Percentiles rank a stretch among this genome's conserved stretches.
These are phyloP conservation scores for Lentinula boryana DNA, from an alignment of 768 basidiomycete species.

Conservation along the genomic window DNA sequence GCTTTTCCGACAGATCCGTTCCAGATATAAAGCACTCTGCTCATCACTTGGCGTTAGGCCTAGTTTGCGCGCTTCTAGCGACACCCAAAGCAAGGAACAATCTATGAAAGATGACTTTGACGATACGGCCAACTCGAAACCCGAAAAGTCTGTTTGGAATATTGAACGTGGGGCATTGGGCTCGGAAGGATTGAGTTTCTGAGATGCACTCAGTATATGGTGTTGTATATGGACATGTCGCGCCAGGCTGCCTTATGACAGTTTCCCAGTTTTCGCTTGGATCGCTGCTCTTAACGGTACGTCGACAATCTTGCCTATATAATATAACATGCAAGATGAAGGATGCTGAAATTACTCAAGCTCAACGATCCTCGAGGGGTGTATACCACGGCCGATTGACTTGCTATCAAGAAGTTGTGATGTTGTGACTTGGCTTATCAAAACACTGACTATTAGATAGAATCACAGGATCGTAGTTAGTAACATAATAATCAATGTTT, in stretches of 20 bases:
- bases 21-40: slow-evolving; percentile 83
- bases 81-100: not conserved
- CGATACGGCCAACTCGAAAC: not conserved
- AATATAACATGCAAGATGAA: too few species aligned
- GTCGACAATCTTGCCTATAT: not conserved
- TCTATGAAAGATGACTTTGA: not conserved
- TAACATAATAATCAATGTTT: too few species aligned
- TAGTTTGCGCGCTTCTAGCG: slow-evolving; percentile 26
- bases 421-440: too few species aligned
- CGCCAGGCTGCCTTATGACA: not conserved
- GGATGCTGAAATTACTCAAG: too few species aligned
- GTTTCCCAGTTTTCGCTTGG: not conserved
- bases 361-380: too few species aligned
- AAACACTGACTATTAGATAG: too few species aligned
- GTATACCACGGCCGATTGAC: too few species aligned
- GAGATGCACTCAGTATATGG: not conserved
- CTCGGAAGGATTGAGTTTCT: not conserved
- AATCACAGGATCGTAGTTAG: too few species aligned
- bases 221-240: not conserved
- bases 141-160: not conserved
- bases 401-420: too few species aligned
- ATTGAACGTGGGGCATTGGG: not conserved
- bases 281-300: not conserved
- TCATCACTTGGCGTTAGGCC: slow-evolving; percentile 67
- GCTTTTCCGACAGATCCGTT: slow-evolving; percentile 79